Conservation (phyloP, 495 filamentous ascomycete species). For the Xylaria sp. region DNA sequence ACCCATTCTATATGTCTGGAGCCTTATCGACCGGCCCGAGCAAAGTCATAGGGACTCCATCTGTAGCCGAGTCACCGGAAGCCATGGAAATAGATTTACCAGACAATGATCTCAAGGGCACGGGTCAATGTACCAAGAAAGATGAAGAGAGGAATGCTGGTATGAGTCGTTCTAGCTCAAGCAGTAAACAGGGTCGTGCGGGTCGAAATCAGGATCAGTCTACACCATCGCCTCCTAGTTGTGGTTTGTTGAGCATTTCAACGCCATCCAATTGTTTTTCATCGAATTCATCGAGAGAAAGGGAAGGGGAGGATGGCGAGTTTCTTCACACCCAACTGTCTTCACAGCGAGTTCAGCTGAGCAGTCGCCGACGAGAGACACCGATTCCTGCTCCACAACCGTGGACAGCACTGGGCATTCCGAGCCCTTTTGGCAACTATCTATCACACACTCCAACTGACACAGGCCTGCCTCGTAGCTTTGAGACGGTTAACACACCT, state of each 20-base stretch:
- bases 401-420: constrained; percentile 27
- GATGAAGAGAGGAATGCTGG: neutral
- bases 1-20: constrained; percentile 15
- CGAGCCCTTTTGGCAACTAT: neutral
- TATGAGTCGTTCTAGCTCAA: neutral
- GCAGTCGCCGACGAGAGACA: constrained; percentile 9
- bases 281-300: neutral
- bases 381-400: constrained; percentile 32
- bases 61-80: neutral
- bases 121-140: neutral
- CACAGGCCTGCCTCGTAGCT: neutral
- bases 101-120: neutral
- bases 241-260: too few species aligned
- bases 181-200: neutral
- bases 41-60: neutral
- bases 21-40: neutral
- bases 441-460: neutral
- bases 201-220: too few species aligned
- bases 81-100: neutral
- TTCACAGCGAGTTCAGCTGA: neutral
- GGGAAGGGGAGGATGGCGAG: neutral
- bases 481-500: neutral
- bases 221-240: neutral
- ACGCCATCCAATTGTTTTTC: neutral
- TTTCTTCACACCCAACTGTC: neutral